Conservation (phyloP, 305 asterid genomes). For the Fraxinus xanthoxyloides region DNA sequence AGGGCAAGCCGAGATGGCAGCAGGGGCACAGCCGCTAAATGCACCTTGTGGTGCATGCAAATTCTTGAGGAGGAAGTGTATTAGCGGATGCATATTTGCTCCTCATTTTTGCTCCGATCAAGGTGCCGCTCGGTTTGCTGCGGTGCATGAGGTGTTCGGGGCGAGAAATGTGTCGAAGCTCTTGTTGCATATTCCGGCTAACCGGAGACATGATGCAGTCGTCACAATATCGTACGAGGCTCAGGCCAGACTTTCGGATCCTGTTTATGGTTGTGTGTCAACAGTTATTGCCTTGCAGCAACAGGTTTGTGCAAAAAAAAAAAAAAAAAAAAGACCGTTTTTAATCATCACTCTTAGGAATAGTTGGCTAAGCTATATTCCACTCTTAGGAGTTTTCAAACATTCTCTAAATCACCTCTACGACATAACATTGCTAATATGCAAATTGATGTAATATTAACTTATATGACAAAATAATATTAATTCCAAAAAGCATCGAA, state of each 20-base stretch:
- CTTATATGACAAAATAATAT: too few relatives aligned
- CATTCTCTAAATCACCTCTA: too few relatives aligned
- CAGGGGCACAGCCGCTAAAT: conserved; percentile 10
- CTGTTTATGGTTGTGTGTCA: conserved; percentile 90
- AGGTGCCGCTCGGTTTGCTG: conserved; percentile 85
- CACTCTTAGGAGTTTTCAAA: too few relatives aligned
- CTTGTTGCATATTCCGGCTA: conserved; percentile 57
- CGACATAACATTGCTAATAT: too few relatives aligned
- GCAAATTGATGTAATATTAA: too few relatives aligned
- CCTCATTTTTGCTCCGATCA: conserved; percentile 81
- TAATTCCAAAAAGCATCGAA: too few relatives aligned
- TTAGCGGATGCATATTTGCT: conserved; percentile 72
- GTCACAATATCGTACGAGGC: conserved; percentile 86
- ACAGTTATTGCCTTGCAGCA: conserved; percentile 78
- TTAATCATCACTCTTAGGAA: neutral
- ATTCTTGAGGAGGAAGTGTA: conserved; percentile 87
- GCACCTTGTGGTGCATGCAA: conserved; percentile 94
- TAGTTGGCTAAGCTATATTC: too few relatives aligned
- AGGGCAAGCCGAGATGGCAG: neutral
- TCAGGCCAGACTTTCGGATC: conserved; percentile 86
- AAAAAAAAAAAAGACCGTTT: neutral
- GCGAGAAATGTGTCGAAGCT: conserved; percentile 91
- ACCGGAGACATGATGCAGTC: conserved; percentile 71
- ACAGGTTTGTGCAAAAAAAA: conserved; percentile 45
- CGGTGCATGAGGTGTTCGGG: conserved; percentile 90